These are phyloP conservation scores for Draba incana DNA, from an alignment of 345 rosid species.

Conservation along the genomic window DNA sequence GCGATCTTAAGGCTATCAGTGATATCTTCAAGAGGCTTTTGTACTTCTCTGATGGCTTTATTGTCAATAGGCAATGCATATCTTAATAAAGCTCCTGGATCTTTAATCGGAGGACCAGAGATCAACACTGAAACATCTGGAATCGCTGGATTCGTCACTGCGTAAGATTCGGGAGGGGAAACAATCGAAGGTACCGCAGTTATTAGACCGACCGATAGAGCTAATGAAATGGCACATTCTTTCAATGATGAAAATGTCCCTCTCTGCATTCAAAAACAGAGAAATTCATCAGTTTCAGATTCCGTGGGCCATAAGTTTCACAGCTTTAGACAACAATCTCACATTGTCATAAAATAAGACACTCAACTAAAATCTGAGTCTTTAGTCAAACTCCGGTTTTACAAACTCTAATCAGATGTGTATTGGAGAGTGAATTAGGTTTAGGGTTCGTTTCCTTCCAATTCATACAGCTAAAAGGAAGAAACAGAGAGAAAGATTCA, in stretches of 20 bases:
- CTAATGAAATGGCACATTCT: conserved; percentile 79
- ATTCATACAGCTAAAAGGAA: not conserved
- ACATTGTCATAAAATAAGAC: too few relatives aligned
- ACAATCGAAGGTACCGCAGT: conserved; percentile 59
- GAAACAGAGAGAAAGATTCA: not conserved
- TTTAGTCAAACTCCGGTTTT: not conserved
- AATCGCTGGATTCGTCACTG: conserved; percentile 55
- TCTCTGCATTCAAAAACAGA: conserved; percentile 50
- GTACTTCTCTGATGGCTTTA: conserved; percentile 91
- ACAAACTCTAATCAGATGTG: conserved; percentile 12
- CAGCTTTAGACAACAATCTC: not conserved
- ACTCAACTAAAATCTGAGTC: not conserved
- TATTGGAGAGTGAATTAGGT: not conserved
- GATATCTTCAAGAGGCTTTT: conserved; percentile 94
- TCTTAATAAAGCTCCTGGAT: conserved; percentile 81
- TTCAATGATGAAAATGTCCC: conserved; percentile 55
- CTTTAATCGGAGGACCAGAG: conserved; percentile 97
- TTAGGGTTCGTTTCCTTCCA: not conserved
- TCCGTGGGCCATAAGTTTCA: conserved; percentile 7
- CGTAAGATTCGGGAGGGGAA: conserved; percentile 51
- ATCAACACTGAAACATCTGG: conserved; percentile 81
- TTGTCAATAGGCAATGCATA: conserved; percentile 88
- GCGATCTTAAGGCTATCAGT: conserved; percentile 88
- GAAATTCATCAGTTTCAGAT: not conserved
- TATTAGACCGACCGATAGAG: conserved; percentile 69